phyloP scores from a whole-genome alignment of 495 filamentous ascomycete species.

The Aspergillus biplanus region DNA sequence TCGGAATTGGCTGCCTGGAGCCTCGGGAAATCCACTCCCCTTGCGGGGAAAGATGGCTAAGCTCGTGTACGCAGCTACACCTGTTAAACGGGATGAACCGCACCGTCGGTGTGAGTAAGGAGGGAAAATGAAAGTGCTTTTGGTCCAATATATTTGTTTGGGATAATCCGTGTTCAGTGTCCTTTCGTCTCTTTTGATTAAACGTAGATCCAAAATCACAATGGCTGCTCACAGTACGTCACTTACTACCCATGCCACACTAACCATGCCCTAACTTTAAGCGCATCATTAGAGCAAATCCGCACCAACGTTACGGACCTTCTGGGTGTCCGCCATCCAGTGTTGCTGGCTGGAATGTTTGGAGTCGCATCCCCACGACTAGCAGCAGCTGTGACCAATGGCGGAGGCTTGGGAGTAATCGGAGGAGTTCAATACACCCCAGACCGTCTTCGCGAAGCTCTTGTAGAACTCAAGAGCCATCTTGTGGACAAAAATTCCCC shows the following conservation, averaged over 20 bases:
- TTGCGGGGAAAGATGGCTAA: constrained; percentile 11
- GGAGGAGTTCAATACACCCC: constrained; percentile 96
- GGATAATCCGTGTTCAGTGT: no score
- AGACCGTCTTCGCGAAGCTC: constrained; percentile 92
- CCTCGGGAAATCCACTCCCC: constrained; percentile 9
- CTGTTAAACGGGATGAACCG: no score
- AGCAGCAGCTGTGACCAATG: constrained; percentile 95
- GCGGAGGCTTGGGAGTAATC: constrained; percentile 93
- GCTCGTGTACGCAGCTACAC: neutral
- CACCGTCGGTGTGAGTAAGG: no score
- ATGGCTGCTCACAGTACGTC: constrained; percentile 17
- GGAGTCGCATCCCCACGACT: constrained; percentile 96
- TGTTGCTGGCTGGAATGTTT: constrained; percentile 98
- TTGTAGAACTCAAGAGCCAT: constrained; percentile 88
- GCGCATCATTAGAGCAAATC: constrained; percentile 65
- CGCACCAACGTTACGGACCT: constrained; percentile 90
- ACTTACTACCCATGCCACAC: neutral
- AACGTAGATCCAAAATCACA: neutral
- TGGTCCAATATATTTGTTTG: no score
- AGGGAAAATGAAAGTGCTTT: no score
- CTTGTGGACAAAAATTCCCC: constrained; percentile 91
- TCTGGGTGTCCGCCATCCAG: constrained; percentile 92
- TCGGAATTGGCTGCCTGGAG: neutral
- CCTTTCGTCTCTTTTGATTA: neutral
- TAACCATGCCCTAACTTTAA: constrained; percentile 7